Conservation (phyloP, 1,284 basidiomycete species). For the Kalmanozyma brasiliensis region DNA sequence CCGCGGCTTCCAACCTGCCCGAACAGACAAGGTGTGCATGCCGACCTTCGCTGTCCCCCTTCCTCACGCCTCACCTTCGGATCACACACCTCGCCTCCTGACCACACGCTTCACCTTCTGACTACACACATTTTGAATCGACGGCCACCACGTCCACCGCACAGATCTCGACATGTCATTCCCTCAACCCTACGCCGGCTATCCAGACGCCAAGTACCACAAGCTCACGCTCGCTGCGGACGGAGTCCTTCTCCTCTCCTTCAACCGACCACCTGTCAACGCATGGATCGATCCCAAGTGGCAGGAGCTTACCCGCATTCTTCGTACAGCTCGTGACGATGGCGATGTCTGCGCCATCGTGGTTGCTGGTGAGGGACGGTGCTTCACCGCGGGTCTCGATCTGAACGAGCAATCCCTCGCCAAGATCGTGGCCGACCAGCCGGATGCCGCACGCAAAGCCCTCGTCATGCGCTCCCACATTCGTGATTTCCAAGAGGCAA, state of each 20-base stretch:
- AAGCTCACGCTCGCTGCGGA: constrained; percentile 49
- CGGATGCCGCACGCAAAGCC: constrained; percentile 61
- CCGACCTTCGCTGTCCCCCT: constrained; percentile 3
- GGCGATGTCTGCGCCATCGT: constrained; percentile 63
- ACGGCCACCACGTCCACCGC: no score
- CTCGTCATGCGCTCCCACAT: constrained; percentile 56
- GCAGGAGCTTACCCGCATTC: constrained; percentile 60
- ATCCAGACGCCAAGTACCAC: constrained; percentile 48
- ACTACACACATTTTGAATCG: no score
- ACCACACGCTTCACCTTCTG: no score
- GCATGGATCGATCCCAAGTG: constrained; percentile 62
- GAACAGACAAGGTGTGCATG: background rate
- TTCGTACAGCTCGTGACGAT: constrained; percentile 53
- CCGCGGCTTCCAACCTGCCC: constrained; percentile 5
- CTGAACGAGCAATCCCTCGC: constrained; percentile 35
- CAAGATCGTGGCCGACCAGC: constrained; percentile 26
- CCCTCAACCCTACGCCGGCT: constrained; percentile 43
- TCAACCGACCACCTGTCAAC: constrained; percentile 64
- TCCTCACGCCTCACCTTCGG: no score
- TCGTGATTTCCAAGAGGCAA: constrained; percentile 65
- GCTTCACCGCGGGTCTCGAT: constrained; percentile 67
- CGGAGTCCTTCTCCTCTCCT: constrained; percentile 57
- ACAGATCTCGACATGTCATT: constrained; percentile 39
- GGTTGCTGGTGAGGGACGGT: constrained; percentile 60
- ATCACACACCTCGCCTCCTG: no score